Evolutionary conservation across 768 basidiomycete genomes (phyloP).

Genomic region (Erythrobasidium yunnanense): DNA sequence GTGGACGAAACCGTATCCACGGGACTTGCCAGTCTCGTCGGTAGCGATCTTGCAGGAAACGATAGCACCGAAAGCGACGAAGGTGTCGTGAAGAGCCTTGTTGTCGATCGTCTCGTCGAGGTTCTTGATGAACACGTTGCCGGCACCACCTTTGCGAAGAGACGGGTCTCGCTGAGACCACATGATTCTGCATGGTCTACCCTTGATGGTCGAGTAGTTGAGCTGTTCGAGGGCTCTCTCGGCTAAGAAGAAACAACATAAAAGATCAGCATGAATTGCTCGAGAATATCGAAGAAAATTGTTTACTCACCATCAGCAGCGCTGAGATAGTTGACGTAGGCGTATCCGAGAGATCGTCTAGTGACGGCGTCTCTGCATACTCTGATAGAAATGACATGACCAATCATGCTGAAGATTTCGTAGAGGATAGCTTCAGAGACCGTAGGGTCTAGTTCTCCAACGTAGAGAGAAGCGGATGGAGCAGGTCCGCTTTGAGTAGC

Average conservation of each 20-base stretch:
- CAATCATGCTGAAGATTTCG: slow-evolving; percentile 99
- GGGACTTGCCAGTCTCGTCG: slow-evolving; percentile 87
- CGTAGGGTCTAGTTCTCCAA: slow-evolving; percentile 93
- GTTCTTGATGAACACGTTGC: slow-evolving; percentile 99
- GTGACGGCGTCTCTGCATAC: slow-evolving; percentile 99
- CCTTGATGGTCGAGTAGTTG: slow-evolving; percentile 98
- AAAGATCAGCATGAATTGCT: neutral
- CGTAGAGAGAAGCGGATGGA: slow-evolving; percentile 64
- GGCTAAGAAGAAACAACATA: slow-evolving; percentile 46
- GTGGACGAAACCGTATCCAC: slow-evolving; percentile 98
- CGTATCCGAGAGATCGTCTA: slow-evolving; percentile 97
- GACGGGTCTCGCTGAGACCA: slow-evolving; percentile 99
- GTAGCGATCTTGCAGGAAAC: slow-evolving; percentile 98
- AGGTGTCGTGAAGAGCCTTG: slow-evolving; percentile 96
- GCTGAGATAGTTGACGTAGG: slow-evolving; percentile 98
- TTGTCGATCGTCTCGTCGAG: slow-evolving; percentile 61
- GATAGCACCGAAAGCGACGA: slow-evolving; percentile 96
- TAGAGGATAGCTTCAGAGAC: slow-evolving; percentile 99
- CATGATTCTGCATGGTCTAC: slow-evolving; percentile 99
- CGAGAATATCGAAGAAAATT: neutral
- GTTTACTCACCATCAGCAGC: slow-evolving; percentile 65
- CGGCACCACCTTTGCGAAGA: slow-evolving; percentile 96
- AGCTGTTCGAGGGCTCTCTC: slow-evolving; percentile 98
- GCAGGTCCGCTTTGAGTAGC: slow-evolving; percentile 22
- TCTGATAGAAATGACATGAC: slow-evolving; percentile 96